Conservation (phyloP, 805 yeast genomes). For the Cyberlindnera subsufficiens region DNA sequence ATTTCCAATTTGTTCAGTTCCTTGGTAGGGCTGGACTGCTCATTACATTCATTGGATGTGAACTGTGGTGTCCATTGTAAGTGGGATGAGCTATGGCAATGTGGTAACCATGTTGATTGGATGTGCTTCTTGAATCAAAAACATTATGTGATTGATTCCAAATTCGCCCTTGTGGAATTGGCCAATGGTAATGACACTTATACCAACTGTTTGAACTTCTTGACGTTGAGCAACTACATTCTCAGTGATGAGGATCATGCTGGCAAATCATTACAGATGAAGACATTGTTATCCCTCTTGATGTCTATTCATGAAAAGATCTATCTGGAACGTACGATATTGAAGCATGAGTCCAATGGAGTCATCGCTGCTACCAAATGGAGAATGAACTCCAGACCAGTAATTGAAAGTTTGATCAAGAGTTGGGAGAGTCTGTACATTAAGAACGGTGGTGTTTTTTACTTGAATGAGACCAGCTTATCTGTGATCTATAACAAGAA, state of each 20-base stretch:
- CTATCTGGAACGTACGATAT: constrained; percentile 40
- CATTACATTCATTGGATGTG: constrained; percentile 41
- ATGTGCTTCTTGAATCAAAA: constrained; percentile 28
- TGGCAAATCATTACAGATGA: constrained; percentile 35
- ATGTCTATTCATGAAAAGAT: constrained; percentile 65
- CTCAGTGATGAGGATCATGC: constrained; percentile 29
- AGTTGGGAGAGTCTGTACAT: constrained; percentile 65
- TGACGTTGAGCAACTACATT: constrained; percentile 36
- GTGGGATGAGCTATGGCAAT: constrained; percentile 55
- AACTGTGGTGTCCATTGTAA: constrained; percentile 62
- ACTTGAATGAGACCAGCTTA: constrained; percentile 42
- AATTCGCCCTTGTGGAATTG: constrained; percentile 47
- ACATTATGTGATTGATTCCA: constrained; percentile 42
- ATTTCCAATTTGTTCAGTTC: constrained; percentile 53
- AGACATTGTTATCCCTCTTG: constrained; percentile 49
- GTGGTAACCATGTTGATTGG: constrained; percentile 50
- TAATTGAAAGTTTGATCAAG: constrained; percentile 49
- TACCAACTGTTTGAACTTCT: constrained; percentile 38
- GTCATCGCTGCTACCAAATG: constrained; percentile 51
- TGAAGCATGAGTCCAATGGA: constrained; percentile 31
- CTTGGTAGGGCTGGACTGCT: constrained; percentile 37
- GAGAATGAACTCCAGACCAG: constrained; percentile 59
- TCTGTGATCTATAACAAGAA: constrained; percentile 40
- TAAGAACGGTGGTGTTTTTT: constrained; percentile 56
- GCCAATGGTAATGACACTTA: constrained; percentile 49